These are phyloP conservation scores for Wickerhamomyces sydowiorum DNA, from an alignment of 805 yeast species.

Conservation along the genomic window DNA sequence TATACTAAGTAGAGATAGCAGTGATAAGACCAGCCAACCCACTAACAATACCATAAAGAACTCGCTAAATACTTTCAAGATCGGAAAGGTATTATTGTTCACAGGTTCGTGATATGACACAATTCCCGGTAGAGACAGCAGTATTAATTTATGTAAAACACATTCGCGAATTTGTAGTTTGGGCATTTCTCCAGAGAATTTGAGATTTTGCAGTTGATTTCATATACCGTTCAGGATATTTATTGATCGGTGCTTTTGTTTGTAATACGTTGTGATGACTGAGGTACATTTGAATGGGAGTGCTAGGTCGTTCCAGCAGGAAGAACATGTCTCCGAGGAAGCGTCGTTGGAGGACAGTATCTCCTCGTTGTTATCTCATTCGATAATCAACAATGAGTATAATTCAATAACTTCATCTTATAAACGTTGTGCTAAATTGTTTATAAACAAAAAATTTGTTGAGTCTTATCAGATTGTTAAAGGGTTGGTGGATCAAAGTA, in stretches of 20 bases:
- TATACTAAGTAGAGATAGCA: too few species aligned
- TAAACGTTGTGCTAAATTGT: constrained; percentile 18
- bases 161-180: neutral
- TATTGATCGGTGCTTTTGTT: too few species aligned
- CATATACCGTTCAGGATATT: too few species aligned
- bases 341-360: neutral
- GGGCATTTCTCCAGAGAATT: neutral
- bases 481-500: constrained; percentile 5
- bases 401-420: constrained; percentile 6
- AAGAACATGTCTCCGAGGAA: neutral
- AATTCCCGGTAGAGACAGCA: neutral
- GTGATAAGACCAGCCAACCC: too few species aligned
- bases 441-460: constrained; percentile 19
- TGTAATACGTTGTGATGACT: too few species aligned
- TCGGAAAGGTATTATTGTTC: neutral
- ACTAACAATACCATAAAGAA: too few species aligned
- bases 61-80: neutral
- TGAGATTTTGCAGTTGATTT: too few species aligned
- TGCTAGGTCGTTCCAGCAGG: too few species aligned
- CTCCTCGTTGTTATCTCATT: constrained; percentile 5
- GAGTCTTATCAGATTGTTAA: constrained; percentile 10
- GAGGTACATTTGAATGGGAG: neutral
- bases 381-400: constrained; percentile 1
- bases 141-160: neutral
- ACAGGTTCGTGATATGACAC: neutral